These are phyloP conservation scores for Annulohypoxylon nitens DNA, from an alignment of 495 filamentous ascomycete genomes.

Conservation along the genomic window DNA sequence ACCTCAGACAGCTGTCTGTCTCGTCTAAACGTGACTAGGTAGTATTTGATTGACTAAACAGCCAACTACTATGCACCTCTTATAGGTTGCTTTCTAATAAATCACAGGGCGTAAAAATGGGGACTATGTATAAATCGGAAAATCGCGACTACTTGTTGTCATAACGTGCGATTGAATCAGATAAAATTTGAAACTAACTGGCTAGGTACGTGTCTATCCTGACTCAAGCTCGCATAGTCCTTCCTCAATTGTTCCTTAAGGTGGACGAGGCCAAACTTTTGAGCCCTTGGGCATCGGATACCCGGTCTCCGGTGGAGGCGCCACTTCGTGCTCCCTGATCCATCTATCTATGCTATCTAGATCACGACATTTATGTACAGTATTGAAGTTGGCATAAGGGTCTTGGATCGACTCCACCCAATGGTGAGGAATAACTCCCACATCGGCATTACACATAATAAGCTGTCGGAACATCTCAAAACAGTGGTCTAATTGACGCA, in stretches of 20 bases:
- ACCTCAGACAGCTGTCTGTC: background rate
- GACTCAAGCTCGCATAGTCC: background rate
- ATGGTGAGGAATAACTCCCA: conserved; percentile 7
- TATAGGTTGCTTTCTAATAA: no score
- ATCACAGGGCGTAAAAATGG: no score
- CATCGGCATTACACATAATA: conserved; percentile 1
- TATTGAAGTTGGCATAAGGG: conserved; percentile 8
- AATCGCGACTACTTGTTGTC: no score
- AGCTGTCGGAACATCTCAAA: conserved; percentile 10
- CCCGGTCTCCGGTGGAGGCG: background rate
- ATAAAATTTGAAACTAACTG: background rate
- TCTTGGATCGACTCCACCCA: conserved; percentile 1
- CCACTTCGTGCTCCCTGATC: background rate
- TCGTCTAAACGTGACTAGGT: no score
- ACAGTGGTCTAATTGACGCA: background rate
- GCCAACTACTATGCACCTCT: no score
- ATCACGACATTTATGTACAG: background rate
- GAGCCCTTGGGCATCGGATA: background rate
- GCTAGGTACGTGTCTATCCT: background rate
- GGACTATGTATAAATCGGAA: no score
- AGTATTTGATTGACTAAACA: no score
- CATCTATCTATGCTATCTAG: background rate
- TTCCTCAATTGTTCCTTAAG: background rate
- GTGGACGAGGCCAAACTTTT: background rate
- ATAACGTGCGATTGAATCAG: no score